Evolutionary conservation across 768 basidiomycete genomes (phyloP).

Genomic region (Phanerodontia chrysosporium): DNA sequence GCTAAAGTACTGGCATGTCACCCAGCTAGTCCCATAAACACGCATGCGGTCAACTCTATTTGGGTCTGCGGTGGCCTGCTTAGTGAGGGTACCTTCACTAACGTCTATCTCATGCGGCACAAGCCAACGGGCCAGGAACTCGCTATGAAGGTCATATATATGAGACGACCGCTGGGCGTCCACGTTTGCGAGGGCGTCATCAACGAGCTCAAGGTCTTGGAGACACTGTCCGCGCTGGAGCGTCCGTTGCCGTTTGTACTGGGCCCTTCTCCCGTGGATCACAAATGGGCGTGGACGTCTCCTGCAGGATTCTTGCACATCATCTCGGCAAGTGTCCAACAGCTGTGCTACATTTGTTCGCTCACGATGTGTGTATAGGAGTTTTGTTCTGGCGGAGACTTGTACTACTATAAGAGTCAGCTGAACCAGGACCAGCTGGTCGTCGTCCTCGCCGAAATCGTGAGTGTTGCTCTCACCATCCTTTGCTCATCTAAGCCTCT

Average conservation of each 20-base stretch:
- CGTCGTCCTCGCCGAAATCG: slow-evolving; percentile 21
- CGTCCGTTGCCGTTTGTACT: slow-evolving; percentile 12
- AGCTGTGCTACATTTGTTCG: neutral
- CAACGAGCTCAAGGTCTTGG: slow-evolving; percentile 19
- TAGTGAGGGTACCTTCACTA: slow-evolving; percentile 18
- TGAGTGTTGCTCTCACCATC: slow-evolving; percentile 1
- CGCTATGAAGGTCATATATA: slow-evolving; percentile 21
- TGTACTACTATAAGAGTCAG: slow-evolving; percentile 8
- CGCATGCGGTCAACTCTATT: neutral
- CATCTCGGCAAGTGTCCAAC: slow-evolving; percentile 11
- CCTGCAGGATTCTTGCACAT: slow-evolving; percentile 17
- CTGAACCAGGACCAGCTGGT: neutral
- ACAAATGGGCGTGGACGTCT: slow-evolving; percentile 14
- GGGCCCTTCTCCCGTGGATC: slow-evolving; percentile 4
- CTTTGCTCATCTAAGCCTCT: neutral
- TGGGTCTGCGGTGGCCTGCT: slow-evolving; percentile 7
- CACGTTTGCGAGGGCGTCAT: slow-evolving; percentile 12
- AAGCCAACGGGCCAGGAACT: neutral
- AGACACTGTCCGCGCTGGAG: neutral
- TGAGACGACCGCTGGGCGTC: neutral
- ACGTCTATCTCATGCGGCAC: slow-evolving; percentile 17
- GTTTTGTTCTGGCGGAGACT: slow-evolving; percentile 17
- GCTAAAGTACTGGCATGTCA: neutral
- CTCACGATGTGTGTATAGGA: slow-evolving; percentile 8
- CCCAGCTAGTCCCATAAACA: neutral